These are phyloP conservation scores for Prinsepia uniflora DNA, from an alignment of 306 rosid species.

Conservation along the genomic window DNA sequence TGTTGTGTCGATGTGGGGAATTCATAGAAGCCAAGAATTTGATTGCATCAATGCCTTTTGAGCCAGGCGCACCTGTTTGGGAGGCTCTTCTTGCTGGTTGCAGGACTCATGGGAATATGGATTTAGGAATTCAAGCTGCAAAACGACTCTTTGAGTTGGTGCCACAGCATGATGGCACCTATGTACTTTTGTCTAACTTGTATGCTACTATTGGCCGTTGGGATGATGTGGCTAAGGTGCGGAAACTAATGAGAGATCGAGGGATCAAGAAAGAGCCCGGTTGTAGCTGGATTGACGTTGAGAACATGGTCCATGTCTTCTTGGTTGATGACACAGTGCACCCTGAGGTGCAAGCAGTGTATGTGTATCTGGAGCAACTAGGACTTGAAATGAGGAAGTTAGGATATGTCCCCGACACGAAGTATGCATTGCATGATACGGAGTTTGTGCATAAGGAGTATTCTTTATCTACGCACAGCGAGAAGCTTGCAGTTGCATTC, in stretches of 20 bases:
- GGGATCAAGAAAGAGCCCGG: constrained; percentile 32
- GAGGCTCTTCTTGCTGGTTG: constrained; percentile 26
- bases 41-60: constrained; percentile 24
- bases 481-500: constrained; percentile 27
- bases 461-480: constrained; percentile 29
- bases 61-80: constrained; percentile 23
- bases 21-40: constrained; percentile 19
- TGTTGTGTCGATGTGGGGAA: constrained; percentile 26
- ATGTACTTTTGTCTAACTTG: constrained; percentile 26
- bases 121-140: constrained; percentile 29
- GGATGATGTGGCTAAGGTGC: constrained; percentile 24
- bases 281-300: constrained; percentile 31
- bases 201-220: constrained; percentile 18
- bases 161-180: constrained; percentile 27
- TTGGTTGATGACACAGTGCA: constrained; percentile 23
- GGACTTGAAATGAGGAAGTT: constrained; percentile 24
- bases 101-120: background rate
- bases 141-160: constrained; percentile 26
- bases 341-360: constrained; percentile 25
- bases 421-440: constrained; percentile 23
- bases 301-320: constrained; percentile 27
- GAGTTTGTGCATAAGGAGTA: constrained; percentile 22
- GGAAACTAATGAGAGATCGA: constrained; percentile 23
- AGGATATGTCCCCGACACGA: constrained; percentile 23
- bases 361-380: constrained; percentile 23